phyloP scores from a whole-genome alignment of 352 stramenopile species.

The Phytophthora multivora region DNA sequence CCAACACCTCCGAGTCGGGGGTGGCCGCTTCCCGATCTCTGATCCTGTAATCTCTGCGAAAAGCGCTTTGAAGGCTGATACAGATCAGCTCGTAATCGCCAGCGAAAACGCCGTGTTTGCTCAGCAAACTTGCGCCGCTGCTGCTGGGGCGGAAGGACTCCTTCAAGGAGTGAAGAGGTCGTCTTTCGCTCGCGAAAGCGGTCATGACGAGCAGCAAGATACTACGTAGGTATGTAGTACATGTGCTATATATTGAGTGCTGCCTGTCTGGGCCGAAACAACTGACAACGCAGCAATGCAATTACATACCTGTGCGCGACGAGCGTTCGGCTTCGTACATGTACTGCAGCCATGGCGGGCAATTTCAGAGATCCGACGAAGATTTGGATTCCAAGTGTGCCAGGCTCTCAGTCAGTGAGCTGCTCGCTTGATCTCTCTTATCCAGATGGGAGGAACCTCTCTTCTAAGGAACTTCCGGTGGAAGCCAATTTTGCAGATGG shows the following conservation, averaged over 20 bases:
- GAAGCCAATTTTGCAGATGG: too few species aligned
- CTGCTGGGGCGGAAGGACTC: constrained; percentile 4
- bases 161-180: not conserved
- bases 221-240: too few species aligned
- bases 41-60: constrained; percentile 20
- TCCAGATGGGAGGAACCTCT: constrained; percentile 1
- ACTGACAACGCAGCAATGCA: constrained; percentile 1
- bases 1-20: too few species aligned
- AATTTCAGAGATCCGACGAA: too few species aligned
- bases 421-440: too few species aligned
- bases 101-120: constrained; percentile 14
- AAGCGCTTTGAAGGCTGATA: constrained; percentile 1
- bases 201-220: not conserved
- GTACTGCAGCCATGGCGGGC: not conserved
- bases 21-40: not conserved
- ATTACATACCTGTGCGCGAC: constrained; percentile 2
- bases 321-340: too few species aligned
- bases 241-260: constrained; percentile 14
- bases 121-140: not conserved
- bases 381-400: too few species aligned
- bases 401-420: too few species aligned
- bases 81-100: not conserved
- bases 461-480: not conserved
- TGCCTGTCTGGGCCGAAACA: constrained; percentile 8
- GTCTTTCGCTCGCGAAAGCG: constrained; percentile 3